Conservation (phyloP, 768 basidiomycete species). For the Wakefieldia striispora region DNA sequence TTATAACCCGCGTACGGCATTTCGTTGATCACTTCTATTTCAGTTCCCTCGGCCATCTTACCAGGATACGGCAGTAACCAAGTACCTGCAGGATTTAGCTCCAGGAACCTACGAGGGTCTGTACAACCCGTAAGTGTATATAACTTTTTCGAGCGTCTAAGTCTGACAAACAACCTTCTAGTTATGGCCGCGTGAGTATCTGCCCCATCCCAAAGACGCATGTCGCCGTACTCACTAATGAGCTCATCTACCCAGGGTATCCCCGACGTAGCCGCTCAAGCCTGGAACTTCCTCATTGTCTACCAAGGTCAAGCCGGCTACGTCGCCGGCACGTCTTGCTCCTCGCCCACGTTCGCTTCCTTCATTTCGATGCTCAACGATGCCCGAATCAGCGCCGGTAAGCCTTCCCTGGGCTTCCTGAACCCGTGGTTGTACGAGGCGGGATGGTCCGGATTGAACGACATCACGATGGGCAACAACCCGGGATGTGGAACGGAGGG, state of each 20-base stretch:
- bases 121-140: slow-evolving; percentile 50
- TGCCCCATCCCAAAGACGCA: neutral
- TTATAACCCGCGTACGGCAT: neutral
- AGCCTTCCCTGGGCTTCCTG: slow-evolving; percentile 58
- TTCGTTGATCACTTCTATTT: neutral
- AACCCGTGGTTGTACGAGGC: slow-evolving; percentile 57
- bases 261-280: slow-evolving; percentile 69
- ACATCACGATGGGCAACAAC: slow-evolving; percentile 57
- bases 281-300: slow-evolving; percentile 47
- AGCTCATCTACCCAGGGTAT: slow-evolving; percentile 36
- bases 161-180: slow-evolving; percentile 13
- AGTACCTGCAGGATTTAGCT: slow-evolving; percentile 45
- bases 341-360: slow-evolving; percentile 62
- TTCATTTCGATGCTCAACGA: slow-evolving; percentile 67
- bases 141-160: neutral
- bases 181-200: slow-evolving; percentile 52
- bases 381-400: slow-evolving; percentile 44
- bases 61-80: slow-evolving; percentile 44
- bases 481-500: slow-evolving; percentile 61
- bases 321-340: slow-evolving; percentile 63
- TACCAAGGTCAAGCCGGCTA: slow-evolving; percentile 35
- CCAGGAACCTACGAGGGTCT: slow-evolving; percentile 53
- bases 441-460: slow-evolving; percentile 43
- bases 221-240: neutral
- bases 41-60: slow-evolving; percentile 56